Evolutionary conservation across 306 rosid species (phyloP).

Genomic region (Lathyrus sativus): DNA sequence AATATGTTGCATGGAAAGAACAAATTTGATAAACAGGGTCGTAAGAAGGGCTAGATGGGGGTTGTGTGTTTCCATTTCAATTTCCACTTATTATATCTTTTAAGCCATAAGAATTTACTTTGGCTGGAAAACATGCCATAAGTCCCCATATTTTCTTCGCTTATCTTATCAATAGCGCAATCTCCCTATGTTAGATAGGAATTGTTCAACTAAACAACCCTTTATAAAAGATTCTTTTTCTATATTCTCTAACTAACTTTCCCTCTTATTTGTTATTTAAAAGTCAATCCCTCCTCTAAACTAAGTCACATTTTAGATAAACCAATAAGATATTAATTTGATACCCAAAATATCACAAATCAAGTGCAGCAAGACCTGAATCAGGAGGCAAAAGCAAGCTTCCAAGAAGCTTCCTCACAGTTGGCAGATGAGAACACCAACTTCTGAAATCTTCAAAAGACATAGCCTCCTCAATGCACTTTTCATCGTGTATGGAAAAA

Average conservation of each 20-base stretch:
- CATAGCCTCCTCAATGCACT: slow-evolving; percentile 49
- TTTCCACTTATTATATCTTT: background rate
- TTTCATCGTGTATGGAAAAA: slow-evolving; percentile 54
- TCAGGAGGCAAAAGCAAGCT: slow-evolving; percentile 72
- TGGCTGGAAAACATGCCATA: background rate
- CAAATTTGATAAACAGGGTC: background rate
- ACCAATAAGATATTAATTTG: slow-evolving; percentile 1
- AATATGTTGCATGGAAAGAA: background rate
- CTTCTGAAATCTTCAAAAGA: slow-evolving; percentile 79
- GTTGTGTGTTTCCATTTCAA: background rate
- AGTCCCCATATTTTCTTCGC: background rate
- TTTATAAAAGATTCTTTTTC: background rate
- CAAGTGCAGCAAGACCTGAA: slow-evolving; percentile 52
- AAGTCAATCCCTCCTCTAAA: background rate
- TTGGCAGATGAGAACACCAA: slow-evolving; percentile 77
- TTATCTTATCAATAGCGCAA: background rate
- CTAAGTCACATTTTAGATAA: slow-evolving; percentile 25
- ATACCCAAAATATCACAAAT: slow-evolving; percentile 26
- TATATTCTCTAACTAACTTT: background rate
- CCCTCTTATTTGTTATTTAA: background rate
- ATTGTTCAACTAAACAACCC: background rate
- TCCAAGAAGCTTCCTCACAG: slow-evolving; percentile 81
- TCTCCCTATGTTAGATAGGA: background rate
- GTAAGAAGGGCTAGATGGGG: background rate
- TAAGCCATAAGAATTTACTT: background rate